Evolutionary conservation across 2,329 filamentous ascomycete genomes (phyloP), one percentile per base, ranked within the genome.

Genomic region (Tolypocladium nubicola): DNA sequence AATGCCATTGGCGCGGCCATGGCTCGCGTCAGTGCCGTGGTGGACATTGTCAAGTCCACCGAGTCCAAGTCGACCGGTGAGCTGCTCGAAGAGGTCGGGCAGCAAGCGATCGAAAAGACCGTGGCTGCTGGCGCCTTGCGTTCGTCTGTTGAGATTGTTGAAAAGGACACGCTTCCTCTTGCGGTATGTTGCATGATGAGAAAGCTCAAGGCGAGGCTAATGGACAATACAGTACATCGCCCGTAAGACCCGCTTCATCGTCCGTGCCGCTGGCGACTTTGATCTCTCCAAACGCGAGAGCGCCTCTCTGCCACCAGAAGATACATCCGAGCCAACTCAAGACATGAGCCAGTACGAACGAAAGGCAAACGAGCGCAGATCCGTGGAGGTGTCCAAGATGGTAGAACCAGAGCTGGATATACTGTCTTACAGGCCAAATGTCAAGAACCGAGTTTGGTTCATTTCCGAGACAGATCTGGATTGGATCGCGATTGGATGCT

Each of bases 1-100:
- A 87, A 87, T 63, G 84, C 84, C 0, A 83, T 87, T 11, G 84
- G 84, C 1, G 84, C 83, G 10, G 83, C 84, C 1, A 84, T 82
- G 58, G 81, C 83, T 1, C 72, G 80, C 43, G 81, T 86, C 2
- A 83, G 79, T 58, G 77, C 78, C 1, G 75, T 79, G 0, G 71
- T 80, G 11, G 79, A 82, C 58, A 76, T 74, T 0, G 74, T 81
- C 30, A 75, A 78, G 57, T 77, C 75, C 0, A 80, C 77, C 0
- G 77, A 76, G 56, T 67, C 67, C 0, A 71, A 70, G 59, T 67
- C 73, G 5, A 67, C 68, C 0, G 61, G 69, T n/a, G 67, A 75
- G 40, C 61, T 75, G 0, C 63, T 76, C 0, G 67, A 72, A 5
- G 70, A 73, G 49, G 70, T 76, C 4, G 68, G 67, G 16, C 61